These are phyloP conservation scores for Aquilaria agallochum DNA, from an alignment of 441 rosid species.

Conservation along the genomic window DNA sequence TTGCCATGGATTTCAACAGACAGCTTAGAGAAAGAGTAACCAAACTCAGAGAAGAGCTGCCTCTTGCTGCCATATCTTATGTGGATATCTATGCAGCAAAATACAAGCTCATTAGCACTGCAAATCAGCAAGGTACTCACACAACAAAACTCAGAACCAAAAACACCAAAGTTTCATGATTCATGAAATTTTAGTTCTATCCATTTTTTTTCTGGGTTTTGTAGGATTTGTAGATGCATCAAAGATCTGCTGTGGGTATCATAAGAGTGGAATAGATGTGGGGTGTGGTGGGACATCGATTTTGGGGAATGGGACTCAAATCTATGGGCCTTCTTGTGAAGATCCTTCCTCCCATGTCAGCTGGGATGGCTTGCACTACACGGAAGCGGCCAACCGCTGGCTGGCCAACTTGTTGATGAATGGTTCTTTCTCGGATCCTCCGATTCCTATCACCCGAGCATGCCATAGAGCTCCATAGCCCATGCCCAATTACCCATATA, in stretches of 20 bases:
- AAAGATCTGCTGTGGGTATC: slow-evolving; percentile 46
- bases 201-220: not conserved
- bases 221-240: slow-evolving; percentile 43
- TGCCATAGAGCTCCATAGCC: slow-evolving; percentile 28
- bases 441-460: slow-evolving; percentile 41
- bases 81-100: slow-evolving; percentile 37
- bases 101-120: slow-evolving; percentile 25
- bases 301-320: slow-evolving; percentile 23
- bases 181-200: not conserved
- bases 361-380: slow-evolving; percentile 64
- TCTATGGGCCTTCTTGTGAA: slow-evolving; percentile 38
- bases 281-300: slow-evolving; percentile 38
- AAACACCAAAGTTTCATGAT: not conserved
- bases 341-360: slow-evolving; percentile 43
- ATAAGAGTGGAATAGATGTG: slow-evolving; percentile 36
- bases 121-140: slow-evolving; percentile 26
- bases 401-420: slow-evolving; percentile 36
- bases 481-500: not conserved
- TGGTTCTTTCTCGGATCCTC: slow-evolving; percentile 52
- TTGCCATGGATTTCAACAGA: slow-evolving; percentile 34
- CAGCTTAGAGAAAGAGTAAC: slow-evolving; percentile 28
- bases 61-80: slow-evolving; percentile 22
- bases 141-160: not conserved
- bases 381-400: slow-evolving; percentile 58
- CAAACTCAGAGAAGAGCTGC: slow-evolving; percentile 24